phyloP scores from a whole-genome alignment of 345 rosid species.

The Angophora floribunda region DNA sequence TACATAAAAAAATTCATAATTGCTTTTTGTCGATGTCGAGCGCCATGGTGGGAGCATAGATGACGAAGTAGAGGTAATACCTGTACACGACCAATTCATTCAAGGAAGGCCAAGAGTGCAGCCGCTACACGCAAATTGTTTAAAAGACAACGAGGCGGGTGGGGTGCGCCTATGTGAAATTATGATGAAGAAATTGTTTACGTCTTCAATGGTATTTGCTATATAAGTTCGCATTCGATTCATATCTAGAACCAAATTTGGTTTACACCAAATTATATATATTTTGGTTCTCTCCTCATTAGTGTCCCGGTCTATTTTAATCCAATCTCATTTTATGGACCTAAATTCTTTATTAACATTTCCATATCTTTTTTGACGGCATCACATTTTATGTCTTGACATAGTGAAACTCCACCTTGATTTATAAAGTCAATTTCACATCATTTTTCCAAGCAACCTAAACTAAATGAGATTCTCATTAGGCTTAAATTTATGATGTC shows the following conservation, averaged over 20 bases:
- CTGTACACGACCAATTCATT: constrained; percentile 43
- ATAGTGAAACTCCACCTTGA: neutral
- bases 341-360: neutral
- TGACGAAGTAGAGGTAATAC: constrained; percentile 59
- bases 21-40: constrained; percentile 26
- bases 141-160: constrained; percentile 54
- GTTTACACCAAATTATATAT: neutral
- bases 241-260: neutral
- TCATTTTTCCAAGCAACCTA: neutral
- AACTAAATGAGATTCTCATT: neutral
- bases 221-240: neutral
- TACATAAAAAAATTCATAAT: no score
- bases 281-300: neutral
- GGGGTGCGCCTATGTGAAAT: constrained; percentile 53
- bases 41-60: constrained; percentile 60
- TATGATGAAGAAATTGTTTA: neutral
- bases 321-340: neutral
- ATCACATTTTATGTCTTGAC: neutral
- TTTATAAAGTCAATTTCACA: neutral
- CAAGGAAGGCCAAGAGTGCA: constrained; percentile 50
- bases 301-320: neutral
- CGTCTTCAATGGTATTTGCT: neutral
- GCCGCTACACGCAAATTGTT: constrained; percentile 77
- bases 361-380: neutral
- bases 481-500: neutral